phyloP scores from a whole-genome alignment of 371 early-diverging fungal genomes.

The Actinomortierella ambigua region DNA sequence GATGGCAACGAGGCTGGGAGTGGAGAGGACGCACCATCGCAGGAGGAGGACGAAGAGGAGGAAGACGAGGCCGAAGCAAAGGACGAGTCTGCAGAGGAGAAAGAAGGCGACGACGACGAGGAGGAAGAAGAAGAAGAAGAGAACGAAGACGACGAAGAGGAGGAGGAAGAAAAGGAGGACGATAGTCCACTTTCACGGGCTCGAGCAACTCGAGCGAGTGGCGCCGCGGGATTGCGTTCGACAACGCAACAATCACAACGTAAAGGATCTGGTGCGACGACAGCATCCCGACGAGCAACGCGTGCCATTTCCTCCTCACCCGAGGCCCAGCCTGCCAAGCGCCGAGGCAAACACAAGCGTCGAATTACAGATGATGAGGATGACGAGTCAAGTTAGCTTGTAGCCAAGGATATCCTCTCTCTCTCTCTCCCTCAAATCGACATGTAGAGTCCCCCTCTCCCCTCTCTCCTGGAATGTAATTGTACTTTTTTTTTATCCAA shows the following conservation, averaged over 20 bases:
- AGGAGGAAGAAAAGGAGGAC: conserved; percentile 19
- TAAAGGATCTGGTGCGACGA: conserved; percentile 4
- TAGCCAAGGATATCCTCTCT: background rate
- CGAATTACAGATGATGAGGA: conserved; percentile 14
- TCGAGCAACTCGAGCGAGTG: conserved; percentile 9
- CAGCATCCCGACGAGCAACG: background rate
- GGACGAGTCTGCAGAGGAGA: background rate
- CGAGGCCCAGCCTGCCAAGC: conserved; percentile 1
- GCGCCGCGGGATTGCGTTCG: background rate
- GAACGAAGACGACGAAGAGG: conserved; percentile 17
- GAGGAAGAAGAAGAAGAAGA: conserved; percentile 2
- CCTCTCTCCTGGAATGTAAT: background rate
- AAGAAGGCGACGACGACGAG: conserved; percentile 7
- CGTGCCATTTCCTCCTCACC: no score
- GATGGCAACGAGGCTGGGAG: background rate
- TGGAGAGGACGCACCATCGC: background rate
- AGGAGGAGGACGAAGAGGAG: background rate
- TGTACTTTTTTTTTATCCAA: background rate
- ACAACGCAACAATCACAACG: conserved; percentile 4
- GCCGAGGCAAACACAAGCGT: conserved; percentile 7
- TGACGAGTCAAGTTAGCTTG: conserved; percentile 3
- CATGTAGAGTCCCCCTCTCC: background rate
- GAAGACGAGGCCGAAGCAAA: background rate
- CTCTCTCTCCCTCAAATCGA: background rate
- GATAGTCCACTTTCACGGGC: conserved; percentile 1